Conservation (phyloP, 2,329 filamentous ascomycete genomes). For the Fusarium ambrosium region DNA sequence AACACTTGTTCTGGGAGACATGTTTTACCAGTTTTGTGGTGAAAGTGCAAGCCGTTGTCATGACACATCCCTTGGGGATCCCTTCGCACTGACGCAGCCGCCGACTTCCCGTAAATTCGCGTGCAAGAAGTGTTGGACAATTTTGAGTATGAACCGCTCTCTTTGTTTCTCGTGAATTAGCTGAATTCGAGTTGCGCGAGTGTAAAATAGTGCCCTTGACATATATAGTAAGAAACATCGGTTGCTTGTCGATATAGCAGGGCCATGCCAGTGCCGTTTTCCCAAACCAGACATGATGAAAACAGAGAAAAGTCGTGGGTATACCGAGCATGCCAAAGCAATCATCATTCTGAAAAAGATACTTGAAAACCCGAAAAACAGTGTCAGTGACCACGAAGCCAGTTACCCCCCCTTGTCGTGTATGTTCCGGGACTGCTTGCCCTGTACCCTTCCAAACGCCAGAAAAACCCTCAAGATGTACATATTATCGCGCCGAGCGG, state of each 20-base stretch:
- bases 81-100: not conserved
- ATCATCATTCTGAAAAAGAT: not conserved
- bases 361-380: slow-evolving; percentile 7
- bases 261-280: not conserved
- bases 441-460: slow-evolving; percentile 35
- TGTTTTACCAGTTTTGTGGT: slow-evolving; percentile 10
- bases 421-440: slow-evolving; percentile 20
- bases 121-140: not conserved
- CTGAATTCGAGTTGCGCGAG: not conserved
- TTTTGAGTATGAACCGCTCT: not conserved
- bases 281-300: slow-evolving; percentile 10
- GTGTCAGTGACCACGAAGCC: slow-evolving; percentile 13
- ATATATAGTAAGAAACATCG: slow-evolving; percentile 11
- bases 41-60: not conserved
- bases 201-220: not conserved
- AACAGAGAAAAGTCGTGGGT: slow-evolving; percentile 32
- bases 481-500: slow-evolving; percentile 35
- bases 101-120: not conserved
- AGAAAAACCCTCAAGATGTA: slow-evolving; percentile 1
- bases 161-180: not conserved
- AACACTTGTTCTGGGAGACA: slow-evolving; percentile 1
- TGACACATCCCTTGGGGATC: not conserved
- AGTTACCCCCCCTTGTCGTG: slow-evolving; percentile 24
- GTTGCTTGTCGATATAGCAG: not conserved
- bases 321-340: slow-evolving; percentile 22